Percentiles rank a stretch among this genome's conserved stretches.
Conservation (phyloP, 768 basidiomycete species). For the Baorangia bicolor region DNA sequence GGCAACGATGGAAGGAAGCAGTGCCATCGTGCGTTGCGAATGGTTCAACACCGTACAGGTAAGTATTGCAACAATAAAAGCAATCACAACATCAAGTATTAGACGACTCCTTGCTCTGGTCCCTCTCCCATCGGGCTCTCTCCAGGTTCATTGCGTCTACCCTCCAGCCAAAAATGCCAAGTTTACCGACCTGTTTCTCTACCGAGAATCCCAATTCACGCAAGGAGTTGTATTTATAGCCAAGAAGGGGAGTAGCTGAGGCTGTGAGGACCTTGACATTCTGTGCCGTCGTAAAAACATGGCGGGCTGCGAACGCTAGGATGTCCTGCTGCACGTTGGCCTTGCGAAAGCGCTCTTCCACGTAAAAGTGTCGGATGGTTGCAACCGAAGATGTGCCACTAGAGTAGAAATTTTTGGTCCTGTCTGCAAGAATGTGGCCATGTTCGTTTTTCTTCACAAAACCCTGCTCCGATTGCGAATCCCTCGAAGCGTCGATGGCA, state of each 20-base stretch:
- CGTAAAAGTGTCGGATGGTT: conserved; percentile 70
- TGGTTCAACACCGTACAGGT: neutral
- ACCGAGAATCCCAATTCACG: conserved; percentile 48
- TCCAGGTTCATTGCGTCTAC: conserved; percentile 43
- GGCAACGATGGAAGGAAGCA: conserved; percentile 29
- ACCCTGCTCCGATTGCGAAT: conserved; percentile 35
- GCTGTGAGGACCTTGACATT: conserved; percentile 47
- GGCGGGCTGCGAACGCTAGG: conserved; percentile 53
- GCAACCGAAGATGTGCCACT: conserved; percentile 50
- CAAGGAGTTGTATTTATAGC: conserved; percentile 48
- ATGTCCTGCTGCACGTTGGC: conserved; percentile 64
- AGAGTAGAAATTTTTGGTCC: conserved; percentile 18
- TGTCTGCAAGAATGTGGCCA: conserved; percentile 11
- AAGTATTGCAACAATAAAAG: neutral
- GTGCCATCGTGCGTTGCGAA: conserved; percentile 23
- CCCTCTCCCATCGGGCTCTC: conserved; percentile 46
- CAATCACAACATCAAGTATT: conserved; percentile 6
- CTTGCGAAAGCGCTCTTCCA: conserved; percentile 61
- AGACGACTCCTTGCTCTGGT: conserved; percentile 11
- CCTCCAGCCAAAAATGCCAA: conserved; percentile 64
- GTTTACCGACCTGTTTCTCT: conserved; percentile 40
- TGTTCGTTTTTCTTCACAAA: conserved; percentile 22
- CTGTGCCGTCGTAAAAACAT: conserved; percentile 50
- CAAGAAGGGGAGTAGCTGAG: conserved; percentile 48
- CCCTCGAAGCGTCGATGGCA: conserved; percentile 61